Evolutionary conservation across 495 filamentous ascomycete species (phyloP).

Genomic region (Aspergillus asperescens): DNA sequence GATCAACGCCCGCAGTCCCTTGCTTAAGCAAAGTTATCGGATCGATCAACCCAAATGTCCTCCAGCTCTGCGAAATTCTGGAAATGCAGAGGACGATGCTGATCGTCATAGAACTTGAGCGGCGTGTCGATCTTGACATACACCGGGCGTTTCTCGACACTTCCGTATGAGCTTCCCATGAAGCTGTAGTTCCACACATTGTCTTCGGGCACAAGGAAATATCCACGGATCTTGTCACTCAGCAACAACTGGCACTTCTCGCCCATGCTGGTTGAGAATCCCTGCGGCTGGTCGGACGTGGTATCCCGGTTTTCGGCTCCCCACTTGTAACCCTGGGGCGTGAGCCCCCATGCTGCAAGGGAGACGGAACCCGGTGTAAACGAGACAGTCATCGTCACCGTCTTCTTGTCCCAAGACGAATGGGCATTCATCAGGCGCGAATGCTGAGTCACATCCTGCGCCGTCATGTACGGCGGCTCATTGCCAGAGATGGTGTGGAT

Average conservation of each 20-base stretch:
- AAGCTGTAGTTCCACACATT: constrained; percentile 97
- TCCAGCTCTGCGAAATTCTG: constrained; percentile 88
- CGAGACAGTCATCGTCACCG: constrained; percentile 89
- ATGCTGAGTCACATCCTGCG: constrained; percentile 90
- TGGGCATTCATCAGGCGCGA: constrained; percentile 81
- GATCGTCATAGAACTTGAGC: constrained; percentile 81
- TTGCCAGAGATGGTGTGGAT: constrained; percentile 95
- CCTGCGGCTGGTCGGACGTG: constrained; percentile 83
- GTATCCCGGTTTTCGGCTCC: constrained; percentile 93
- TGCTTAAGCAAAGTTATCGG: constrained; percentile 77
- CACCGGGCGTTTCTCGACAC: constrained; percentile 81
- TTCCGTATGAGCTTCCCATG: constrained; percentile 83
- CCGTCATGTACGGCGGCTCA: constrained; percentile 93
- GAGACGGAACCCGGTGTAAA: constrained; percentile 99
- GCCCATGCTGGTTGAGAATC: constrained; percentile 88
- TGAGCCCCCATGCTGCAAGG: constrained; percentile 85
- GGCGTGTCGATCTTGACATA: constrained; percentile 94
- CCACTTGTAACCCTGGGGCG: constrained; percentile 92
- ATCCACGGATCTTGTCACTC: constrained; percentile 86
- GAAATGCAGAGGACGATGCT: constrained; percentile 92
- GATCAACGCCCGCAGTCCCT: constrained; percentile 23
- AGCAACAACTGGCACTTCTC: constrained; percentile 92
- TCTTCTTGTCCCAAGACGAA: constrained; percentile 86
- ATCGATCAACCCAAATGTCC: constrained; percentile 81
- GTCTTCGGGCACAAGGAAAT: constrained; percentile 90